phyloP scores from a whole-genome alignment of 2,329 filamentous ascomycete species.

The Colletotrichum sidae region DNA sequence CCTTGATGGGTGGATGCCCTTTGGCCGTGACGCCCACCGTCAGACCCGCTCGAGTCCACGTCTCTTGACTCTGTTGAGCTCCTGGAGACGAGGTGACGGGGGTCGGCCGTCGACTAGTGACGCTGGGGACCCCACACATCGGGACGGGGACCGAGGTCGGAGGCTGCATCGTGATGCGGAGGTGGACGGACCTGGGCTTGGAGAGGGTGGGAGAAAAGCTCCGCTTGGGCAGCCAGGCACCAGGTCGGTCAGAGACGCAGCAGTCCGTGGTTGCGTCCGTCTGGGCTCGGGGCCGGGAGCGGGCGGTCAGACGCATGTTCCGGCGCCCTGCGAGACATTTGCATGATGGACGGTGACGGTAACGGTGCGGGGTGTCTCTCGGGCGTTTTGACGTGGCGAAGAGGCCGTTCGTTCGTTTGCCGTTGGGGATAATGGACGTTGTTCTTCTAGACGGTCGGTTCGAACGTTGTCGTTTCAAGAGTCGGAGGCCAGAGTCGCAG shows the following conservation, averaged over 20 bases:
- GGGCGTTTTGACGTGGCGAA: too few species aligned
- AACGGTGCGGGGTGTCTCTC: too few species aligned
- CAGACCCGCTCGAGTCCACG: constrained; percentile 27
- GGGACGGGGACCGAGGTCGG: constrained; percentile 17
- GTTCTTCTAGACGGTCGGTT: too few species aligned
- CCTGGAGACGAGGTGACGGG: constrained; percentile 13
- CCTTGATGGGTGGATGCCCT: constrained; percentile 23
- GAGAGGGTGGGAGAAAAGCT: too few species aligned
- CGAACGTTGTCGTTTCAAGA: too few species aligned
- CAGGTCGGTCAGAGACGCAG: too few species aligned
- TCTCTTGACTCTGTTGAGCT: neutral
- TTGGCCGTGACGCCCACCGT: constrained; percentile 30
- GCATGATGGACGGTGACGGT: neutral
- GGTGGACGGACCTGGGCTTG: too few species aligned
- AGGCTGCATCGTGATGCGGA: neutral
- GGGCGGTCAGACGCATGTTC: neutral
- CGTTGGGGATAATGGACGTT: too few species aligned
- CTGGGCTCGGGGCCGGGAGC: constrained; percentile 10
- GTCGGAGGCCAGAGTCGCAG: too few species aligned
- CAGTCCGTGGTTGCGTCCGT: constrained; percentile 4
- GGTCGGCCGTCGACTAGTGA: constrained; percentile 2
- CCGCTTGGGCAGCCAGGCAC: too few species aligned
- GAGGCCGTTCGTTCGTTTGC: too few species aligned
- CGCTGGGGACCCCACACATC: constrained; percentile 24
- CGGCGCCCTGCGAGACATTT: neutral